These are phyloP conservation scores for Trichosporon coremiiforme DNA, from an alignment of 1,284 basidiomycete genomes.

Conservation along the genomic window DNA sequence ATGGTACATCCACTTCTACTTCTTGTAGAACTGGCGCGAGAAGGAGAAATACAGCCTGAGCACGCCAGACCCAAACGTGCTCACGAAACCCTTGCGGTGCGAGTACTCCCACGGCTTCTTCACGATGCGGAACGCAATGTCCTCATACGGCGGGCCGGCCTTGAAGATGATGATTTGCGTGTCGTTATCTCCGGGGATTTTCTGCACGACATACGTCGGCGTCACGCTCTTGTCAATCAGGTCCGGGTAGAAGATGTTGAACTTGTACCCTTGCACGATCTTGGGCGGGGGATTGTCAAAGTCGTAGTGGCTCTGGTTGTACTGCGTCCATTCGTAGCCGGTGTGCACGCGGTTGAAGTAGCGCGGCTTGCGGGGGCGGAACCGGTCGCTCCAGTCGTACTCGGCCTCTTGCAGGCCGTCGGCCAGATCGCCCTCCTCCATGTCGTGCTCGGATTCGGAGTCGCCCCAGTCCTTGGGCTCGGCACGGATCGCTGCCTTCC, in stretches of 20 bases:
- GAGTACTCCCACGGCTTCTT: constrained; percentile 98
- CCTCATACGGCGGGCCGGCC: constrained; percentile 97
- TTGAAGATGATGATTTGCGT: constrained; percentile 91
- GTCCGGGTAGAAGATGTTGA: constrained; percentile 59
- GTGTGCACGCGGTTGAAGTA: constrained; percentile 99
- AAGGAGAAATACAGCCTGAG: constrained; percentile 32
- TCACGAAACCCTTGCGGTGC: constrained; percentile 65
- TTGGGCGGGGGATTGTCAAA: constrained; percentile 95
- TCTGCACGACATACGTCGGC: constrained; percentile 90
- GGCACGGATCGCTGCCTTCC: constrained; percentile 63
- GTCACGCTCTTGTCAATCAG: constrained; percentile 85
- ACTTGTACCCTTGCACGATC: constrained; percentile 98
- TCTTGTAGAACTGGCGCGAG: constrained; percentile 16
- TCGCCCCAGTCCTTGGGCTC: constrained; percentile 45
- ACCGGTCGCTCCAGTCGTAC: constrained; percentile 99
- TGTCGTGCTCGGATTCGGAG: constrained; percentile 67
- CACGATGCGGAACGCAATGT: constrained; percentile 97
- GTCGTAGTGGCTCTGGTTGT: constrained; percentile 99
- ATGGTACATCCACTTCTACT: background rate
- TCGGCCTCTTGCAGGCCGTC: constrained; percentile 62
- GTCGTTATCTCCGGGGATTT: constrained; percentile 88
- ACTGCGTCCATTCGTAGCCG: constrained; percentile 99
- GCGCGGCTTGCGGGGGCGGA: constrained; percentile 94
- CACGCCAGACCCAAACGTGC: constrained; percentile 63
- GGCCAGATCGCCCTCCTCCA: constrained; percentile 72